Conservation (phyloP, 2,329 filamentous ascomycete species). For the Fusarium sp. region DNA sequence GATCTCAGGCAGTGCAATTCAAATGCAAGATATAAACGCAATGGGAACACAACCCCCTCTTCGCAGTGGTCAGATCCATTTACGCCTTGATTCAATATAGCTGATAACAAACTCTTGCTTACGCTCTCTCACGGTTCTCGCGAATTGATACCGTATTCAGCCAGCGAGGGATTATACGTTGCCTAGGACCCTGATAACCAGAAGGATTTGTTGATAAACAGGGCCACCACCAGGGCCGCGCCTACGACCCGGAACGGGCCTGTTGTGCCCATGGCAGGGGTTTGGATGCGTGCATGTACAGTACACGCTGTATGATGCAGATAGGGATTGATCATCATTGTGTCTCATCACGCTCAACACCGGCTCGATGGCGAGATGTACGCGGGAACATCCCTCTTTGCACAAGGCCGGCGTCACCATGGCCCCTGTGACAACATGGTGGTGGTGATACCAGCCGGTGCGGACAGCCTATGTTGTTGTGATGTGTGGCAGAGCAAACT, state of each 20-base stretch:
- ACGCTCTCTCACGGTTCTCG: slow-evolving; percentile 7
- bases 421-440: slow-evolving; percentile 26
- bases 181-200: slow-evolving; percentile 4
- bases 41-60: slow-evolving; percentile 34
- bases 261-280: slow-evolving; percentile 30
- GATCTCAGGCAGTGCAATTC: slow-evolving; percentile 42
- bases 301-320: slow-evolving; percentile 33
- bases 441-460: slow-evolving; percentile 34
- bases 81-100: background rate
- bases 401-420: slow-evolving; percentile 5
- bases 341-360: slow-evolving; percentile 30
- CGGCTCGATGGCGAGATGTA: slow-evolving; percentile 36
- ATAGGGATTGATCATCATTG: slow-evolving; percentile 28
- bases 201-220: slow-evolving; percentile 32
- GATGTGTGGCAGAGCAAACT: slow-evolving; percentile 35
- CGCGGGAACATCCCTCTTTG: slow-evolving; percentile 27
- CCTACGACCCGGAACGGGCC: slow-evolving; percentile 24
- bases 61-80: slow-evolving; percentile 3
- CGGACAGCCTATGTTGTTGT: slow-evolving; percentile 25
- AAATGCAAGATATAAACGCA: slow-evolving; percentile 42
- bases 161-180: slow-evolving; percentile 4
- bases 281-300: slow-evolving; percentile 24
- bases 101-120: slow-evolving; percentile 7
- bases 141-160: slow-evolving; percentile 31
- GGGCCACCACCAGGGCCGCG: slow-evolving; percentile 31